Evolutionary conservation across 2,329 filamentous ascomycete genomes (phyloP).

Genomic region (Epichloe brachyelytri): DNA sequence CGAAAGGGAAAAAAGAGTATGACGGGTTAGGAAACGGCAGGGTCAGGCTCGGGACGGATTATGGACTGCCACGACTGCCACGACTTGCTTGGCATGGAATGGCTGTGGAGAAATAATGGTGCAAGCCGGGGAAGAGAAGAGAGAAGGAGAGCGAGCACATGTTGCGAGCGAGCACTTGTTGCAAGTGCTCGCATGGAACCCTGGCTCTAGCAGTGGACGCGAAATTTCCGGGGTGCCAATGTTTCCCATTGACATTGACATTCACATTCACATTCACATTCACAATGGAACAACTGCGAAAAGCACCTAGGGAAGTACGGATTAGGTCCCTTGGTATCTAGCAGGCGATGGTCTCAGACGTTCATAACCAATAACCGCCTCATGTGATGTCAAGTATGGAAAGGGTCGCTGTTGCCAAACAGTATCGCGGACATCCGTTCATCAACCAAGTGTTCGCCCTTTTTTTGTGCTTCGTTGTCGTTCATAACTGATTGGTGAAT

Average conservation of each 20-base stretch:
- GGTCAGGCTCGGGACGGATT: neutral
- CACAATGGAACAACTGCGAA: too few relatives aligned
- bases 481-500: neutral
- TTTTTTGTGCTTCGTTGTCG: too few relatives aligned
- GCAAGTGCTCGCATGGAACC: neutral
- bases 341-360: too few relatives aligned
- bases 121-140: neutral
- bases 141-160: neutral
- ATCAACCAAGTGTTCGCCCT: too few relatives aligned
- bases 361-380: too few relatives aligned
- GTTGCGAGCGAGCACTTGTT: neutral
- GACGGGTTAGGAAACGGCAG: neutral
- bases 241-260: neutral
- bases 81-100: neutral
- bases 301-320: too few relatives aligned
- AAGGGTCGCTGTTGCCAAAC: too few relatives aligned
- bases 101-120: conserved; percentile 1
- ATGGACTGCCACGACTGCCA: neutral
- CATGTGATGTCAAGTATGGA: too few relatives aligned
- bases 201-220: neutral
- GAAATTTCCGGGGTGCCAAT: neutral
- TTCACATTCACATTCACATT: neutral
- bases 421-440: too few relatives aligned
- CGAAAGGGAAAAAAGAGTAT: neutral
- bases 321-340: too few relatives aligned